phyloP scores from a whole-genome alignment of 257 asterid species.

The Echites panduratus region DNA sequence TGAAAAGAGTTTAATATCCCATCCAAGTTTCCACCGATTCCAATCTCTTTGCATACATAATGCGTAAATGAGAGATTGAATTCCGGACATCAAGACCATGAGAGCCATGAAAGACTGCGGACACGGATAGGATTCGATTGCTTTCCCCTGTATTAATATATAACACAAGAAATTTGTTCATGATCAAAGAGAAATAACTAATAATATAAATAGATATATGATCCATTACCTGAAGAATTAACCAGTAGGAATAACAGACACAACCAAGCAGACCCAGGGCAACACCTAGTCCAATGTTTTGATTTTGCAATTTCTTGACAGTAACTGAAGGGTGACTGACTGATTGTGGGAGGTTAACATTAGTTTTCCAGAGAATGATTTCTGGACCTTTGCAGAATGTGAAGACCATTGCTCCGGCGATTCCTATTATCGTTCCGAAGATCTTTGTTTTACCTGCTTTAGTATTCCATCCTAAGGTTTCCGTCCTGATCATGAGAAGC shows the following conservation, averaged over 20 bases:
- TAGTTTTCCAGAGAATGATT: conserved; percentile 35
- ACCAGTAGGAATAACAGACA: conserved; percentile 45
- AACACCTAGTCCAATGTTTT: conserved; percentile 38
- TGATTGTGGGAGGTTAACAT: conserved; percentile 38
- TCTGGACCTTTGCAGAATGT: conserved; percentile 64
- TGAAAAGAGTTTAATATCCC: conserved; percentile 30
- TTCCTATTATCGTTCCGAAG: conserved; percentile 50
- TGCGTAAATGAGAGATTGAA: conserved; percentile 24
- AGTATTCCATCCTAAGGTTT: conserved; percentile 51
- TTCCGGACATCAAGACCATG: conserved; percentile 23
- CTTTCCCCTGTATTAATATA: conserved; percentile 2
- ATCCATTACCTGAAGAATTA: conserved; percentile 70
- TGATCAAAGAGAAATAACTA: too few species aligned
- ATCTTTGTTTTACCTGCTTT: conserved; percentile 65
- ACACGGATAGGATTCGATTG: conserved; percentile 10
- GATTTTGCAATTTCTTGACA: background rate
- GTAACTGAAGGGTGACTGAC: conserved; percentile 18
- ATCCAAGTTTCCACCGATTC: conserved; percentile 38
- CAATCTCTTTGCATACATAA: conserved; percentile 16
- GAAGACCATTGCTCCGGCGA: conserved; percentile 75
- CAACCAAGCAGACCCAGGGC: conserved; percentile 42
- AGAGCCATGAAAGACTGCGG: conserved; percentile 31
- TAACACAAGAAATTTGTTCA: background rate
- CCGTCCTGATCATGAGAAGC: conserved; percentile 36
- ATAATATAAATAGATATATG: too few species aligned